These are phyloP conservation scores for Barnettozyma hawaiiensis DNA, from an alignment of 1,139 yeast genomes.

Conservation along the genomic window DNA sequence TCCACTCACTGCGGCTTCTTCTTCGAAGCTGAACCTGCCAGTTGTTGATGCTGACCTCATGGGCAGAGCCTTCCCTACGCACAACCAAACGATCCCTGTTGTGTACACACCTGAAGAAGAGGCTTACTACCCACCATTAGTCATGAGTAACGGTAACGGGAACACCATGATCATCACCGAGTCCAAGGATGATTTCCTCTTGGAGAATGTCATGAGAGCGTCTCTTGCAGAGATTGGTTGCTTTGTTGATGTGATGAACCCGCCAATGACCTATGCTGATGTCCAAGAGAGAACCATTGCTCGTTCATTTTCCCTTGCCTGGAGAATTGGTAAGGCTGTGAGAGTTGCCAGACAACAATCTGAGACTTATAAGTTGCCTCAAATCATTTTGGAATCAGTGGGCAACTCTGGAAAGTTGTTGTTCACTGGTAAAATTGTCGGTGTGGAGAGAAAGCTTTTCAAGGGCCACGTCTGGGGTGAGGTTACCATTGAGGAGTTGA, in stretches of 20 bases:
- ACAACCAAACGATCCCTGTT: background rate
- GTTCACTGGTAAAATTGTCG: background rate
- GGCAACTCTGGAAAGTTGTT: background rate
- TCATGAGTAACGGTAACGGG: background rate
- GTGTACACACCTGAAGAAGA: background rate
- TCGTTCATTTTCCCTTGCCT: background rate
- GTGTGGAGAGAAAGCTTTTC: background rate
- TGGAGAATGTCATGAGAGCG: conserved; percentile 39
- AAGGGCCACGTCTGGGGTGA: background rate
- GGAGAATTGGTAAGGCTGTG: background rate
- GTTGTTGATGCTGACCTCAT: background rate
- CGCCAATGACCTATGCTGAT: conserved; percentile 31
- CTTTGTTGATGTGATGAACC: conserved; percentile 34
- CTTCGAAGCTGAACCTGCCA: background rate
- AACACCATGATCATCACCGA: background rate
- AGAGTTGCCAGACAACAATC: background rate
- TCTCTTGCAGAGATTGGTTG: conserved; percentile 37
- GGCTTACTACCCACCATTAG: background rate
- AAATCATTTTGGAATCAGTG: background rate
- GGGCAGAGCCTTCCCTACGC: background rate
- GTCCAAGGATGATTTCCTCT: conserved; percentile 28
- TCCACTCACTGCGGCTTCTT: background rate
- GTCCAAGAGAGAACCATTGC: background rate
- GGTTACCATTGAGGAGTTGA: background rate
- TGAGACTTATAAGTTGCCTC: background rate